Base-by-base conservation (phyloP, 768 basidiomycete species). In the Tulasnella sp. region DNA sequence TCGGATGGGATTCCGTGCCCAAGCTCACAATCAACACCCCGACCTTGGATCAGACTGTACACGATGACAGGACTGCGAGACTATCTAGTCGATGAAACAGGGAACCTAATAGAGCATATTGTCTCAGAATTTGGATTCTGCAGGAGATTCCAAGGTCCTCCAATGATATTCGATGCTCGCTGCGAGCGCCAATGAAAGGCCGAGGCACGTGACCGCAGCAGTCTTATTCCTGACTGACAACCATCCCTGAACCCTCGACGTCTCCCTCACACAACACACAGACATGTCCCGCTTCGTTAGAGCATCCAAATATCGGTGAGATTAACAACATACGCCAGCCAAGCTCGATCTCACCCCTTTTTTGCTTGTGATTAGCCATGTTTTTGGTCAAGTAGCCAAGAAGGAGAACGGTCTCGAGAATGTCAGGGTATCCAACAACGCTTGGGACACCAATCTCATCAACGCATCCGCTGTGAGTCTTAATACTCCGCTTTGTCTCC, bases 401-500 rank as follows among this genome's bases (percentile, higher is more conserved):
- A 94, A 93, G 82, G 93, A 94, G 82, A 86, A 92, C 79, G 85
- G 88, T 29, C 83, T 91, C 78, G 93, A 95, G 82, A 96, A 94
- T 78, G 85, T 94, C 79, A 95, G 95, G 83, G 87, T 94, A 22
- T 91, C 93, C 70, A 91, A 89, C 83, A 93, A 90, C 79, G 96
- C 97, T 11, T 98, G 94, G 95, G 97, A 99, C 83, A 98, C 97
- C 64, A 97, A 98, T 82, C 84, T 98, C 78, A 86, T 97, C 79
- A 87, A 92, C 77, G 93, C 94, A 14, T 95, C 94, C 79, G 90
- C 87, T 64, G 93, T 94, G 82, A 82, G 89, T 83, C 15, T 72
- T 25, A 40, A n/a, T 64, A 40, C 19, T 40, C 76, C 73, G 25
- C n/a, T 34, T 19, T 68, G 19, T 39, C 17, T n/a, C 31, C 12